Base-by-base conservation (phyloP, 371 early-diverging fungal species). In the Mortierella sp. region DNA sequence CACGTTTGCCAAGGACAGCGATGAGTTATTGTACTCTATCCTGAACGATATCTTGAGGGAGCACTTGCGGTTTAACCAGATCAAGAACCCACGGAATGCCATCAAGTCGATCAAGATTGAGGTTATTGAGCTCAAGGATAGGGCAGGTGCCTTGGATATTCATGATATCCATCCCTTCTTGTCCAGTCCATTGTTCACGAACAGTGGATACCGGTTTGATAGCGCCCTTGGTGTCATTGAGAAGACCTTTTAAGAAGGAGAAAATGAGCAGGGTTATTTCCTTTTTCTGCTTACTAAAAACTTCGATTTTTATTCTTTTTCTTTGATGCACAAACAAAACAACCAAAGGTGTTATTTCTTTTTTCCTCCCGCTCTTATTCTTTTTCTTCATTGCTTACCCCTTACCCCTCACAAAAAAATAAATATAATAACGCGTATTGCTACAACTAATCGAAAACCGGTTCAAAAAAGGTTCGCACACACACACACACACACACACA, bases 21-120 rank as follows among this genome's bases (percentile, higher is more conserved):
- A 95, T 74, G 97, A 98, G 89, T 89, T 97, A 58, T 88, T 96
- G 73, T 88, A 92, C 74, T 93, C 95, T 82, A 78, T 95, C 65
- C 90, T 99, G 47, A 93, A 95, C 24, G 92, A 93, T 60, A 89
- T 97, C 42, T 91, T 94, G 60, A 91, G 91, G 74, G 98, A 98
- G 80, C 93, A 95, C 73, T 89, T 95, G 84, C 92, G 94, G 54
- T 91, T 95, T 81, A 89, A 94, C 82, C 92, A 95, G 75, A 91
- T 94, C 82, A 86, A 89, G 78, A 88, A 93, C 77, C 91, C 89
- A 9, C 88, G 91, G 54, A 70, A 65, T 55, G 89, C 95, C 75
- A 94, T 95, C 38, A 84, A 86, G 47, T 82, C 88, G 45, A 89
- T 96, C 48, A 89, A 90, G 63, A 90, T 94, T 65, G 92, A 93